Evolutionary conservation across 495 filamentous ascomycete species (phyloP).

Genomic region (Delitschia confertaspora): DNA sequence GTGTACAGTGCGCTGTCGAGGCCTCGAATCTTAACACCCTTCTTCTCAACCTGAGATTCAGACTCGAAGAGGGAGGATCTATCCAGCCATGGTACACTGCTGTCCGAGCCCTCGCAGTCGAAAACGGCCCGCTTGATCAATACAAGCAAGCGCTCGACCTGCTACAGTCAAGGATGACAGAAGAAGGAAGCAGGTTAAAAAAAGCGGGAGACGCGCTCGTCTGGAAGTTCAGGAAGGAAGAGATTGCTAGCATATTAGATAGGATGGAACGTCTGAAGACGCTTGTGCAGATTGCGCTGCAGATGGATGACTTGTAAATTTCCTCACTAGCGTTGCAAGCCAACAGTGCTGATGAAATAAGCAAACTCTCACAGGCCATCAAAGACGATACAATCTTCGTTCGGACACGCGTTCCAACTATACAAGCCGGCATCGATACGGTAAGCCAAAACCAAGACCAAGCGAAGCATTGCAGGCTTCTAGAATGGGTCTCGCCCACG

Average conservation of each 20-base stretch:
- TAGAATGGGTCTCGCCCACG: conserved; percentile 15
- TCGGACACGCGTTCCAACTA: not conserved
- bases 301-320: conserved; percentile 32
- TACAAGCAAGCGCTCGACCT: conserved; percentile 23
- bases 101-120: conserved; percentile 19
- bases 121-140: conserved; percentile 28
- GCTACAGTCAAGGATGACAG: conserved; percentile 22
- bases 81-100: conserved; percentile 18
- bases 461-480: conserved; percentile 2
- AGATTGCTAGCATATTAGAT: conserved; percentile 22
- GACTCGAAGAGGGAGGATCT: conserved; percentile 21
- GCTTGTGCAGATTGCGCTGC: conserved; percentile 22
- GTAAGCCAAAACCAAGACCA: too few species aligned
- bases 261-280: conserved; percentile 32
- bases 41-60: conserved; percentile 24
- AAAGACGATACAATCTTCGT: not conserved
- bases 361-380: conserved; percentile 12
- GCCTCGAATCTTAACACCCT: conserved; percentile 20
- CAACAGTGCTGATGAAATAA: not conserved
- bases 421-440: not conserved
- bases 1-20: conserved; percentile 21
- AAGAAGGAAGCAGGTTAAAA: conserved; percentile 9
- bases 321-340: not conserved
- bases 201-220: conserved; percentile 18
- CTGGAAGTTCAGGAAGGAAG: conserved; percentile 30